Conservation (phyloP, 345 rosid genomes). For the Citrus cavaleriei region DNA sequence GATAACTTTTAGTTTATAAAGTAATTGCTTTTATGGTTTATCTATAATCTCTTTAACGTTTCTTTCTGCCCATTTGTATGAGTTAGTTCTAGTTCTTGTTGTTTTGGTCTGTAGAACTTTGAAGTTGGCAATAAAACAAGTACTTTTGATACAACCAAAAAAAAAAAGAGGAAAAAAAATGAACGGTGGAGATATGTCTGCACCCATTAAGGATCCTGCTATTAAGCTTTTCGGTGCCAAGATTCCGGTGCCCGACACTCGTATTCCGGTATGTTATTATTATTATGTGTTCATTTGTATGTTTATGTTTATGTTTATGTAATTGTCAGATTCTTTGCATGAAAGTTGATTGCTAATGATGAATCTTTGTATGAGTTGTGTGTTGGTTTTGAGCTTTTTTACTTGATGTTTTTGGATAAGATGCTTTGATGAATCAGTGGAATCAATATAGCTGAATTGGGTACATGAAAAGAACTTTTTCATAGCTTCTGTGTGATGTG, state of each 20-base stretch:
- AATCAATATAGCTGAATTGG: constrained; percentile 2
- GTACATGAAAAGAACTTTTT: background rate
- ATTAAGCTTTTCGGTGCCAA: constrained; percentile 72
- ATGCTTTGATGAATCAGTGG: background rate
- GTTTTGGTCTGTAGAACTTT: constrained; percentile 16
- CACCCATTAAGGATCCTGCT: constrained; percentile 43
- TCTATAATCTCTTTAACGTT: constrained; percentile 11
- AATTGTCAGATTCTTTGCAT: background rate
- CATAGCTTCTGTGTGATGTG: background rate
- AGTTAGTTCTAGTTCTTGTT: constrained; percentile 12
- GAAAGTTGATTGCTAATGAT: background rate
- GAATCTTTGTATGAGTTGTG: background rate
- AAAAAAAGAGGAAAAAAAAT: background rate
- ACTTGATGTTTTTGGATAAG: background rate
- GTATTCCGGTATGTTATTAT: constrained; percentile 29
- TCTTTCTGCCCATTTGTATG: constrained; percentile 24
- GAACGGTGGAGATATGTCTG: constrained; percentile 25
- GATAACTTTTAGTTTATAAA: background rate
- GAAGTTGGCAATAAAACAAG: background rate
- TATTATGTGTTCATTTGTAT: background rate
- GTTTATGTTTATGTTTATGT: background rate
- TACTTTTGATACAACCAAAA: background rate
- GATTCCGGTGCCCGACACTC: constrained; percentile 51
- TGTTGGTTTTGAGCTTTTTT: background rate
- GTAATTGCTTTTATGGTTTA: background rate